Conservation (phyloP, 2,329 filamentous ascomycete species). For the Talaromyces verruculosus region DNA sequence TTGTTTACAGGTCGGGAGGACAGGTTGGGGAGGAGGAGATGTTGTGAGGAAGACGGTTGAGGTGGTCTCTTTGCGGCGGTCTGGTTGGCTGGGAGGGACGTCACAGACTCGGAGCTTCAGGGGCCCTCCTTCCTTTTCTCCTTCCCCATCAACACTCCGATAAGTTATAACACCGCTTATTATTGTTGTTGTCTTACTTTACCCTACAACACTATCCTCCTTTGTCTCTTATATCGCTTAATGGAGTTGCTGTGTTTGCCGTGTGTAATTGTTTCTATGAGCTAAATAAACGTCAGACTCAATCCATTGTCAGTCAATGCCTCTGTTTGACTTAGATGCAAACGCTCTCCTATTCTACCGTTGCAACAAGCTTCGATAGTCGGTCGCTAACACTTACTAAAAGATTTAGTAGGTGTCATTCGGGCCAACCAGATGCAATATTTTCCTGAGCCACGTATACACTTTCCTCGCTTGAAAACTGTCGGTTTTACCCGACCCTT, state of each 20-base stretch:
- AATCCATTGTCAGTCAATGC: background rate
- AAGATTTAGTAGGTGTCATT: background rate
- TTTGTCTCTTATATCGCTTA: background rate
- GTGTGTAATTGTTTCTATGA: background rate
- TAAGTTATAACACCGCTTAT: background rate
- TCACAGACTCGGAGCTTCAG: conserved; percentile 13
- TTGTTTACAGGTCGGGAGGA: background rate
- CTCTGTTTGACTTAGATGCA: background rate
- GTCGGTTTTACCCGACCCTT: conserved; percentile 1
- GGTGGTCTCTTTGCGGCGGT: conserved; percentile 14
- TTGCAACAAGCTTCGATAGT: conserved; percentile 6
- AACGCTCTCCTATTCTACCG: background rate
- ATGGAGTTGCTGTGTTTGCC: background rate
- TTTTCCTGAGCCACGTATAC: conserved; percentile 3
- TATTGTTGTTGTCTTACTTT: background rate
- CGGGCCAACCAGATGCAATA: background rate
- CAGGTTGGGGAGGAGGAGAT: background rate
- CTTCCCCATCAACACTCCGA: background rate
- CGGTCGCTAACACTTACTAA: background rate
- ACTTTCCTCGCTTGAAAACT: too few species aligned
- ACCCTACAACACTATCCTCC: background rate
- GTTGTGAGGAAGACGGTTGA: conserved; percentile 7
- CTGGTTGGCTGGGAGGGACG: conserved; percentile 13
- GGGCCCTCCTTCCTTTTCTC: background rate
- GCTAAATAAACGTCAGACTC: background rate